phyloP scores from a whole-genome alignment of 2,329 filamentous ascomycete genomes.

The Tolypocladium nubicola region DNA sequence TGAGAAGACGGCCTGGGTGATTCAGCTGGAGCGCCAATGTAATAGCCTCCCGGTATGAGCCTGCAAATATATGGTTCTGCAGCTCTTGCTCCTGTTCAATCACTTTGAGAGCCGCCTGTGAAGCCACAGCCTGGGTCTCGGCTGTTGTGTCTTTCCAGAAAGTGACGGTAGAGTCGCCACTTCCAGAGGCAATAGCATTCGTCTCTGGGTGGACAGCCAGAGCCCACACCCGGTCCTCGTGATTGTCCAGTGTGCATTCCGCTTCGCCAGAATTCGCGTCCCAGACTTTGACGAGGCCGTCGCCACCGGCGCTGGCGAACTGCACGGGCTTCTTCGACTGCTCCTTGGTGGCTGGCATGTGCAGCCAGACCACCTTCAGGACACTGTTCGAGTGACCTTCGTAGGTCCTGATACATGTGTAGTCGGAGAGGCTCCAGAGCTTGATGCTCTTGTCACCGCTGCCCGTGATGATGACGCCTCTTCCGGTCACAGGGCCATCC shows the following conservation, averaged over 20 bases:
- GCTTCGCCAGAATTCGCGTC: constrained; percentile 76
- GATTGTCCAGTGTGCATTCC: constrained; percentile 88
- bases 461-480: constrained; percentile 78
- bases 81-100: constrained; percentile 92
- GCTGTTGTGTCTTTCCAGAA: constrained; percentile 93
- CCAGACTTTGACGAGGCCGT: constrained; percentile 96
- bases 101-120: constrained; percentile 62
- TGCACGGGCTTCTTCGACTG: constrained; percentile 51
- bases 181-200: constrained; percentile 77
- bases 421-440: constrained; percentile 87
- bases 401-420: constrained; percentile 84
- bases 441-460: constrained; percentile 95
- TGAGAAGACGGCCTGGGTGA: constrained; percentile 78
- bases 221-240: constrained; percentile 92
- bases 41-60: constrained; percentile 87
- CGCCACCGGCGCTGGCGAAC: constrained; percentile 80
- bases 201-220: constrained; percentile 59
- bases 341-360: constrained; percentile 36
- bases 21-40: constrained; percentile 86
- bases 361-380: constrained; percentile 84
- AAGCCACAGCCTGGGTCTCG: constrained; percentile 64
- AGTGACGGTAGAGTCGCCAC: constrained; percentile 83
- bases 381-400: constrained; percentile 96
- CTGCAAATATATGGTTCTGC: constrained; percentile 81
- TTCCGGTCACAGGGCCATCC: constrained; percentile 60